Base-by-base conservation (phyloP, 805 yeast species). In the Saccharomyces kudriavzevii region DNA sequence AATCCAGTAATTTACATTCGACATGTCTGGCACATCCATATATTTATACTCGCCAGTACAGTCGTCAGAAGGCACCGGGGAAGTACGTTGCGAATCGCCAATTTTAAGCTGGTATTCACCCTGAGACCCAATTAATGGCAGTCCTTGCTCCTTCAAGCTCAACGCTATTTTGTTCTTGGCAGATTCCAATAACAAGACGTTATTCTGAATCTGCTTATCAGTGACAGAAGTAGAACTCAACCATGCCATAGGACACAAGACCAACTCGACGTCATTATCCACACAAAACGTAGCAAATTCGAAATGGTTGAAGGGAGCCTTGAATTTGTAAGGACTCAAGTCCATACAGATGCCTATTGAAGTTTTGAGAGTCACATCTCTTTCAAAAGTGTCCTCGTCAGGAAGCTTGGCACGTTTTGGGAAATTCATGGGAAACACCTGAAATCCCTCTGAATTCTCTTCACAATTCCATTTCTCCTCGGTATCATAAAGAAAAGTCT, bases 321-420 rank as follows among this genome's bases (percentile, higher is more conserved):
- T 74, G 67, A 91, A 91, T 65, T 87, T 77, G 67, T 87, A 86
- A 0, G 97, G 96, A 66, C 88, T 90, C 56, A 91, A 68, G 70
- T 91, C 98, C 97, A 91, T 91, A 66, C 98, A 91, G 5, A 91
- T 89, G 0, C 97, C 98, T 52, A 91, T 74, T 31, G 83, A 77
- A 1, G 85, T 72, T 35, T 67, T 76, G 5, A 79, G 59, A 22
- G 58, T 57, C 14, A 62, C 57, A 25, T 69, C 70, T 10, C 52
- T 53, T 4, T 52, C 58, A 17, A 51, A 61, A 9, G 57, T 48
- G 30, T 52, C 60, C 48, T 25, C 29, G 25, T 24, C 8, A 5
- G 29, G 20, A 45, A 47, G 28, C 31, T 45, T 45, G 17, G 49
- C 52, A 28, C 52, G 47, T 49, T 59, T 62, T 14, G 56, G 50